phyloP scores from a whole-genome alignment of 768 basidiomycete species.

The Leccinum subtestaceum region DNA sequence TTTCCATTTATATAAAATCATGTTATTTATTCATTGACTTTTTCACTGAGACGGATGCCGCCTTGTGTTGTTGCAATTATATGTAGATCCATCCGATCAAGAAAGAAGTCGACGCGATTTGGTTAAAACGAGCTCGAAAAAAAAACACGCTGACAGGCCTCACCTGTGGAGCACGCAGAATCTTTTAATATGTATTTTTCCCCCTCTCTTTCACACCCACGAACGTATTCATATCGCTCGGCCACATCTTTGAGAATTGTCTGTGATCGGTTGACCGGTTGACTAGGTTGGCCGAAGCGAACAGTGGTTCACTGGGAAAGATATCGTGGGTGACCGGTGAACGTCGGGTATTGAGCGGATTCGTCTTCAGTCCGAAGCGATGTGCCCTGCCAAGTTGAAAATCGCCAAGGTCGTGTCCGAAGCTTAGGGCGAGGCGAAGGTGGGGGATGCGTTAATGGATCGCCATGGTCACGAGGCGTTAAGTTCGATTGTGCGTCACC shows the following conservation, averaged over 20 bases:
- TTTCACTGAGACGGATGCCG: background rate
- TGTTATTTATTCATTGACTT: background rate
- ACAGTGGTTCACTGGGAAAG: background rate
- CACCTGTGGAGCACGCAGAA: background rate
- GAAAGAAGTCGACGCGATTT: slow-evolving; percentile 18
- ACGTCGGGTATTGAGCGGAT: background rate
- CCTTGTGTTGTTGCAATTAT: background rate
- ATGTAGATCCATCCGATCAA: background rate
- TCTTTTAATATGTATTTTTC: background rate
- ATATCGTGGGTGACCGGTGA: background rate
- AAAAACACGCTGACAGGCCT: background rate
- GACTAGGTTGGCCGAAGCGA: background rate
- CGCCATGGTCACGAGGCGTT: background rate
- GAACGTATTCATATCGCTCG: background rate
- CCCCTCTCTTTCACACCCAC: background rate
- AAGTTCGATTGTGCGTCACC: background rate
- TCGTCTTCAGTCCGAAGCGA: background rate
- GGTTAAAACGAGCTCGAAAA: slow-evolving; percentile 29
- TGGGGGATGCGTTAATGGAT: background rate
- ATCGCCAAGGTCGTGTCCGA: background rate
- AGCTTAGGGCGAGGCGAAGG: background rate
- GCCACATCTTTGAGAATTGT: background rate
- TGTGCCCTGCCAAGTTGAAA: background rate
- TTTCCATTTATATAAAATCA: background rate
- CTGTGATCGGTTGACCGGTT: background rate